Conservation (phyloP, 2,329 filamentous ascomycete genomes). For the Fusarium solani-melongenae region DNA sequence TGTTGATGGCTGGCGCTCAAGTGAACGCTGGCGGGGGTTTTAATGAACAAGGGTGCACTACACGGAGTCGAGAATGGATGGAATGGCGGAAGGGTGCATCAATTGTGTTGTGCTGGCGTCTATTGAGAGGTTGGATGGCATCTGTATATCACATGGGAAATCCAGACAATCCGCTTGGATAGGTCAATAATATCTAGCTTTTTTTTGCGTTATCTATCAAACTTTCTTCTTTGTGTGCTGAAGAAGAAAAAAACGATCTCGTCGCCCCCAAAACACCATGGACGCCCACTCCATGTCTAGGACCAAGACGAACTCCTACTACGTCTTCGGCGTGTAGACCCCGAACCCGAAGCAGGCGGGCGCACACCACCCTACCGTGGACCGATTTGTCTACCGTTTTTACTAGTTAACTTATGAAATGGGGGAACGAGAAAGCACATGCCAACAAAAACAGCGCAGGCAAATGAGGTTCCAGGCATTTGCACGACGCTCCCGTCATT, state of each 20-base stretch:
- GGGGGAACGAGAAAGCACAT: conserved; percentile 34
- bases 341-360: conserved; percentile 31
- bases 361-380: conserved; percentile 39
- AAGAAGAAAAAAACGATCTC: background rate
- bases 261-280: background rate
- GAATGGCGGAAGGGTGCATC: background rate
- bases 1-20: conserved; percentile 22
- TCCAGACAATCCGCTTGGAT: background rate
- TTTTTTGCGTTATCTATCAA: background rate
- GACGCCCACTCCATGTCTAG: background rate
- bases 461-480: conserved; percentile 41
- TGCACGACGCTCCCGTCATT: conserved; percentile 36
- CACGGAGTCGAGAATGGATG: background rate
- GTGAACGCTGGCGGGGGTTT: background rate
- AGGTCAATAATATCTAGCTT: background rate
- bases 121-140: conserved; percentile 18
- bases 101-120: conserved; percentile 7
- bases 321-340: conserved; percentile 35
- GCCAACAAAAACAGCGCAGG: conserved; percentile 40
- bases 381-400: conserved; percentile 37
- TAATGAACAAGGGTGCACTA: background rate
- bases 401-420: background rate
- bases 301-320: conserved; percentile 19
- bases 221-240: background rate
- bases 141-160: conserved; percentile 27